phyloP scores from a whole-genome alignment of 2,329 filamentous ascomycete species.

The Bipolaris sorokiniana region DNA sequence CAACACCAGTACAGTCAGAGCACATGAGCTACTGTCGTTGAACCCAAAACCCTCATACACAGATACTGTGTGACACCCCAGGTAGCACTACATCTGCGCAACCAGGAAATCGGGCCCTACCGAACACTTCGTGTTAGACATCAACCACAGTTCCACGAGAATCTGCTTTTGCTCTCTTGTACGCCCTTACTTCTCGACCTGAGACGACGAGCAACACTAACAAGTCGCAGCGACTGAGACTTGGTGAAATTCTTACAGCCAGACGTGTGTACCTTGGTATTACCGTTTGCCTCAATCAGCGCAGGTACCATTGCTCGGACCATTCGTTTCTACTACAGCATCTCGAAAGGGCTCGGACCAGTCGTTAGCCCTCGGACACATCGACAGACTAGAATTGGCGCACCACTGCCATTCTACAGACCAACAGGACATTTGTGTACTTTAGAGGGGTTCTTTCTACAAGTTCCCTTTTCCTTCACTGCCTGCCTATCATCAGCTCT shows the following conservation, averaged over 20 bases:
- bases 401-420: constrained; percentile 38
- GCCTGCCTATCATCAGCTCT: constrained; percentile 41
- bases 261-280: constrained; percentile 53
- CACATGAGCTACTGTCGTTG: constrained; percentile 35
- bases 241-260: constrained; percentile 53
- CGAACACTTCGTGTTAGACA: constrained; percentile 45
- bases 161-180: constrained; percentile 49
- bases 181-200: constrained; percentile 48
- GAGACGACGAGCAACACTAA: constrained; percentile 48
- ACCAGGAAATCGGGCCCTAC: constrained; percentile 54
- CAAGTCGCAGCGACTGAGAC: constrained; percentile 49
- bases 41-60: constrained; percentile 43
- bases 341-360: constrained; percentile 35
- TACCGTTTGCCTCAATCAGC: constrained; percentile 44
- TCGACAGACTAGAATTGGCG: constrained; percentile 38
- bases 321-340: constrained; percentile 34
- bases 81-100: constrained; percentile 57
- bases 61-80: constrained; percentile 47
- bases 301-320: constrained; percentile 47
- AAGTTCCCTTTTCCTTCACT: constrained; percentile 39
- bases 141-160: constrained; percentile 45
- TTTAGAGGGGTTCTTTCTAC: constrained; percentile 34
- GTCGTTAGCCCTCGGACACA: constrained; percentile 37
- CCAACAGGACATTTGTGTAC: constrained; percentile 38
- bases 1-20: constrained; percentile 40